These are phyloP conservation scores for Aulographum hederae DNA, from an alignment of 2,329 filamentous ascomycete genomes.

Conservation along the genomic window DNA sequence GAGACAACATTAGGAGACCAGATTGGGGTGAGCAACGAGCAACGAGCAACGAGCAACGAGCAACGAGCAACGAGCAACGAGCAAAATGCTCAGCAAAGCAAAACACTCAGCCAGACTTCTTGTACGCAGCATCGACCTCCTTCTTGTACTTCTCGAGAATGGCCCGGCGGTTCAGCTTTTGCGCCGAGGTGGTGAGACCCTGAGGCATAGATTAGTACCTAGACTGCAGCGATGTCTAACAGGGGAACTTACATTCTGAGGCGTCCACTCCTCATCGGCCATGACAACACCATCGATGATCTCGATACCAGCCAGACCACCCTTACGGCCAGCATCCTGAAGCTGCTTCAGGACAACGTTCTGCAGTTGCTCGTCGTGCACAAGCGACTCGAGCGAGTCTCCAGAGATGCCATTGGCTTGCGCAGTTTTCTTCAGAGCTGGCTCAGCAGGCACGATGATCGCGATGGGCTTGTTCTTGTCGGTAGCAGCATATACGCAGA, in stretches of 20 bases:
- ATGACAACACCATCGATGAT: slow-evolving; percentile 60
- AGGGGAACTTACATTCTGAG: slow-evolving; percentile 49
- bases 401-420: slow-evolving; percentile 42
- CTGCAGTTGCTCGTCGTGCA: slow-evolving; percentile 47
- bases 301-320: slow-evolving; percentile 53
- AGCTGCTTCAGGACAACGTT: slow-evolving; percentile 51
- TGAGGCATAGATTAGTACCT: slow-evolving; percentile 12
- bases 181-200: slow-evolving; percentile 31
- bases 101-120: background rate
- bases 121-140: slow-evolving; percentile 29
- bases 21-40: too few relatives aligned
- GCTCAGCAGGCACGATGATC: slow-evolving; percentile 49
- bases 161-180: slow-evolving; percentile 32
- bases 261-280: slow-evolving; percentile 76
- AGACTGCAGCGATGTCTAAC: background rate
- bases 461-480: slow-evolving; percentile 65
- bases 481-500: slow-evolving; percentile 69
- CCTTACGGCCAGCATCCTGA: slow-evolving; percentile 42
- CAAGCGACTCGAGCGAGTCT: slow-evolving; percentile 46
- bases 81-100: too few relatives aligned
- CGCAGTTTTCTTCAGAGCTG: slow-evolving; percentile 36
- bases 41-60: too few relatives aligned
- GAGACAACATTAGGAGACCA: too few relatives aligned
- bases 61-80: too few relatives aligned
- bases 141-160: slow-evolving; percentile 32